Base-by-base conservation (phyloP, 2,329 filamentous ascomycete genomes). In the Fusarium sp. region DNA sequence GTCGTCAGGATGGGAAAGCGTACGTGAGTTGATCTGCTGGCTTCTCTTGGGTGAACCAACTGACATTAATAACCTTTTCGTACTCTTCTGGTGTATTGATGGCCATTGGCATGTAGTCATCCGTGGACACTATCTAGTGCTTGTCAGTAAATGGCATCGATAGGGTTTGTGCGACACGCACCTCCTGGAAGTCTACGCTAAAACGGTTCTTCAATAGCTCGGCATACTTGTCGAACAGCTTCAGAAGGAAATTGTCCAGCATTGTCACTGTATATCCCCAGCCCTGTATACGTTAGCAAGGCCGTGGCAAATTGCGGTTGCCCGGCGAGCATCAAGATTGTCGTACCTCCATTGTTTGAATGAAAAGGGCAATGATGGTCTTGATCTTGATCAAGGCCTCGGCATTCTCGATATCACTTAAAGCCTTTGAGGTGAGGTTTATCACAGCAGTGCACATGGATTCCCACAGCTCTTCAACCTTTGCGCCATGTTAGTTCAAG, bases 71-170 rank as follows among this genome's bases (percentile, higher is more conserved):
- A 39, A 99, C 95, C 78, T 98, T 97, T 77, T 97, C 94, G 79
- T 97, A 98, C 78, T 98, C 95, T 76, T 97, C 95, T 21, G 88
- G 83, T 25, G 92, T 94, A 77, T 94, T 94, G 80, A 98, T 97
- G 4, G 94, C 93, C 96, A 99, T 98, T 5, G 96, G 97, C 95
- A 99, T 99, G 82, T 99, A 99, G 82, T 99, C 96, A 80, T 99
- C 96, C 2, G 94, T 98, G n/a, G 93, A 91, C 21, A 92, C 89
- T 76, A 91, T 91, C 87, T 90, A 79, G 41, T 52, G 21, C 14
- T 21, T 21, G 41, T 77, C 19, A 74, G 72, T 11, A 54, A 25
- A 23, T 7, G 12, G 15, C 12, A 35, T n/a, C 11, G 14, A 18
- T 7, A 27, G n/a, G 57, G 10, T 41, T 21, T 27, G 19, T 18